Base-by-base conservation (phyloP, 495 filamentous ascomycete genomes). In the Tetracladium marchalianum region DNA sequence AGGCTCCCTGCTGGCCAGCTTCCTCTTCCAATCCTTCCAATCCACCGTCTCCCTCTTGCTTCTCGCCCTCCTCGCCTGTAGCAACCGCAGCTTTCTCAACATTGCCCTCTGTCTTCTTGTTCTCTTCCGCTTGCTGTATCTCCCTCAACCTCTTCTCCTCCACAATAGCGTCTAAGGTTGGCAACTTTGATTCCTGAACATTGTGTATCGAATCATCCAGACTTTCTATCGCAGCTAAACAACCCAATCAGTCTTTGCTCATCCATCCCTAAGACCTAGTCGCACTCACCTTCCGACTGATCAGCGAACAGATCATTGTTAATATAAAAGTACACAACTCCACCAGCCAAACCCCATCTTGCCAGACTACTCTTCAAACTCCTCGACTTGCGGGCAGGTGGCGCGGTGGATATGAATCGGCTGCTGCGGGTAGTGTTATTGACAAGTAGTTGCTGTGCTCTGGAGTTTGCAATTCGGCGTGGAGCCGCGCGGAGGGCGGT, bases 291-390 rank as follows among this genome's bases (percentile, higher is more conserved):
- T 44, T 74, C 66, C 31, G 82, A 78, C 65, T 90, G 79, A 59
- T 96, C 82, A 11, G 89, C 84, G 64, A 98, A 97, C 33, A 84
- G 70, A 51, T 75, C 75, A 61, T 80, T 89, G 35, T 88, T 96
- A 66, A 88, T 90, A 64, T 96, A 98, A 60, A 81, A 95, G 69
- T 96, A 98, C 31, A 95, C 61, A n/a, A 77, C 76, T 17, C 70
- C 88, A 41, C 63, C 67, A n/a, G 87, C 89, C 38, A 92, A 54
- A 44, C 80, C 87, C 73, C 86, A 81, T 63, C 90, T 73, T 46
- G 71, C 55, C 7, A 67, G 71, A n/a, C 77, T 72, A 55, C 76
- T 85, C 73, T 86, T 96, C 88, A 85, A 95, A 57, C 79, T 82
- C 59, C 87, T 66, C 50, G 75, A 73, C 64, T 80, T 84, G 54